phyloP scores from a whole-genome alignment of 2,329 filamentous ascomycete species.

The Paecilomyces dactylethromorphus region DNA sequence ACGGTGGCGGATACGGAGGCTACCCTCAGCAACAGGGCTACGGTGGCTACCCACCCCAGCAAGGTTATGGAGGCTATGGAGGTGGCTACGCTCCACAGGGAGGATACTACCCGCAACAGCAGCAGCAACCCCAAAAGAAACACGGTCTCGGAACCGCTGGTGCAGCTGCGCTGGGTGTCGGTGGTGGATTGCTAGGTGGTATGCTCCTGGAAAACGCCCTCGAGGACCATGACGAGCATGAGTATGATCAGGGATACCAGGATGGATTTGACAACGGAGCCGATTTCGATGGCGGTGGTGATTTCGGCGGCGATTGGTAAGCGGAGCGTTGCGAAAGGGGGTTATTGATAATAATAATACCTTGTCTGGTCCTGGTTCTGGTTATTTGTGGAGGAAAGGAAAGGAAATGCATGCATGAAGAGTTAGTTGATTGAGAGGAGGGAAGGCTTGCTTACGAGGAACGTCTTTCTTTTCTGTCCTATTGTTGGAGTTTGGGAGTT shows the following conservation, averaged over 20 bases:
- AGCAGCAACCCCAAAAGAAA: constrained; percentile 19
- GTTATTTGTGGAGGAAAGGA: too few species aligned
- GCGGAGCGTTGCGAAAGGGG: background rate
- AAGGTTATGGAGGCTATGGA: background rate
- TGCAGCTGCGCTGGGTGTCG: constrained; percentile 69
- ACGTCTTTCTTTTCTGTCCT: background rate
- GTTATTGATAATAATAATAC: background rate
- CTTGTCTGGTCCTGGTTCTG: background rate
- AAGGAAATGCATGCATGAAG: too few species aligned
- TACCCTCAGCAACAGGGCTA: constrained; percentile 13
- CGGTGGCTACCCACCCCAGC: constrained; percentile 7
- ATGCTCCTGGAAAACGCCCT: constrained; percentile 63
- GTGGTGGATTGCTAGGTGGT: constrained; percentile 75
- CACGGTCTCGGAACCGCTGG: constrained; percentile 61
- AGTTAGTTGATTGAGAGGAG: too few species aligned
- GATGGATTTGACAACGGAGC: constrained; percentile 19
- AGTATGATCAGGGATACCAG: constrained; percentile 32
- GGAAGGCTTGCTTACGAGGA: constrained; percentile 6
- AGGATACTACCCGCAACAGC: constrained; percentile 21
- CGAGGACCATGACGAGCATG: constrained; percentile 55
- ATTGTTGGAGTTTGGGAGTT: background rate
- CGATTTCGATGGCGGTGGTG: constrained; percentile 14
- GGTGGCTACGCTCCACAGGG: constrained; percentile 1
- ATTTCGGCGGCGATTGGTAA: constrained; percentile 21
- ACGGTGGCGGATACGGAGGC: background rate